Conservation (phyloP, 2,329 filamentous ascomycete genomes). For the Neonectria ditissima region DNA sequence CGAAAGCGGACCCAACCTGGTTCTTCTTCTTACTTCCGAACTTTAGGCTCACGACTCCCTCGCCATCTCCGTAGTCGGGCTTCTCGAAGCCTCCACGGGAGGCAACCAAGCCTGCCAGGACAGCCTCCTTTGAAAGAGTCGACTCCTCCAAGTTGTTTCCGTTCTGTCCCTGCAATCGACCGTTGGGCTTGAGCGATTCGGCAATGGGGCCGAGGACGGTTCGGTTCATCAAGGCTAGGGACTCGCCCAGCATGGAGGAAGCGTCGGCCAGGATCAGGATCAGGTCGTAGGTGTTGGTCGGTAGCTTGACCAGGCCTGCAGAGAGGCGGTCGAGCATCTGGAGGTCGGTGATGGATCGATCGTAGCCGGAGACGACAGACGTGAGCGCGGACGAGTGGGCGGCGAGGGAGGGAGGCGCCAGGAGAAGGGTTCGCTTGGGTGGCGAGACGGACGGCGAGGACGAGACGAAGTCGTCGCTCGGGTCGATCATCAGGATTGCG, state of each 20-base stretch:
- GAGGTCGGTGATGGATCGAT: conserved; percentile 83
- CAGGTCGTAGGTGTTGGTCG: conserved; percentile 81
- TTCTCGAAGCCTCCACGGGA: conserved; percentile 77
- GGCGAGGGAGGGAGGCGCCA: conserved; percentile 91
- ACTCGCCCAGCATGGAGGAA: conserved; percentile 75
- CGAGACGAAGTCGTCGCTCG: conserved; percentile 63
- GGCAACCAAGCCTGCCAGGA: conserved; percentile 82
- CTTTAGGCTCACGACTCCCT: conserved; percentile 67
- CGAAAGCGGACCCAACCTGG: conserved; percentile 25
- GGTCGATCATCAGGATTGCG: conserved; percentile 66
- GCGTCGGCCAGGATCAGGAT: conserved; percentile 86
- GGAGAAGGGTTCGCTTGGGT: conserved; percentile 76
- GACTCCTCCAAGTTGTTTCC: conserved; percentile 65
- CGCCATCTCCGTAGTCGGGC: conserved; percentile 69
- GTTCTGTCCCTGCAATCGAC: conserved; percentile 76
- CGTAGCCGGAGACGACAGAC: conserved; percentile 76
- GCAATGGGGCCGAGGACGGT: conserved; percentile 77
- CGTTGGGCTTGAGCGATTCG: conserved; percentile 77
- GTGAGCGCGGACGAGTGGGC: conserved; percentile 84
- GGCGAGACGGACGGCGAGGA: conserved; percentile 39
- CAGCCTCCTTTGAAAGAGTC: conserved; percentile 73
- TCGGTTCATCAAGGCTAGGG: conserved; percentile 72
- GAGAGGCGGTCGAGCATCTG: conserved; percentile 98
- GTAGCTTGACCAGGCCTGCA: conserved; percentile 82
- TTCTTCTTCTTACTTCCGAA: conserved; percentile 53